Base-by-base conservation (phyloP, 2,329 filamentous ascomycete genomes). In the Grosmannia huntii region DNA sequence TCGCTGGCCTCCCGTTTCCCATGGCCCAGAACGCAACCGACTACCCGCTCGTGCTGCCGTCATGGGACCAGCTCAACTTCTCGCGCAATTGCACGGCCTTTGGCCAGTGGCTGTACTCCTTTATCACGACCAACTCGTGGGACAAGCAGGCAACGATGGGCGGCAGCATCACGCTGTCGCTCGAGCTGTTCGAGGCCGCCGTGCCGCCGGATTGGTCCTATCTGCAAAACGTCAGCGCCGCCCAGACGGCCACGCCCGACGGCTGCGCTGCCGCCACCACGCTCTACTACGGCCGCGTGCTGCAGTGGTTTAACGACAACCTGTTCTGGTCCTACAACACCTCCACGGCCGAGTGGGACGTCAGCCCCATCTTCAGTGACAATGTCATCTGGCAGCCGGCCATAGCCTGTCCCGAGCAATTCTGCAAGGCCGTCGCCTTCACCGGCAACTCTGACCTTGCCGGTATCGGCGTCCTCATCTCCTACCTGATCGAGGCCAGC, bases 381-480 rank as follows among this genome's bases (percentile, higher is more conserved):
- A 41, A 61, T 21, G 56, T 60, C 12, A 23, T 62, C n/a, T 57
- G 58, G 57, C 27, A 14, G 4, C 60, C 63, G 3, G 54, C 57
- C 0, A 46, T 59, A 5, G 5, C 25, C 2, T 62, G 64, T 38
- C 58, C 55, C 6, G 9, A 7, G 3, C 60, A 60, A 14, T 63
- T 60, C 27, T 65, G 64, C 58, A 61, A 61, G 54, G 64, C 64
- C 12, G 41, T 65, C 7, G 61, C 60, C 0, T 62, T 60, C 19
- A 61, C 61, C 6, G 61, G 60, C 31, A 64, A 65, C 46, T 55
- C 61, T 19, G 64, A 65, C 52, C n/a, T 65, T 38, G 54, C 61
- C 2, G 64, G 63, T 16, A 63, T 65, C 19, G 64, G 63, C 12
- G 60, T 65, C 3, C 12, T 44, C 21, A 54, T 44, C 7, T 54